phyloP scores from a whole-genome alignment of 1,139 yeast species.

The Hansenula lynferdii region DNA sequence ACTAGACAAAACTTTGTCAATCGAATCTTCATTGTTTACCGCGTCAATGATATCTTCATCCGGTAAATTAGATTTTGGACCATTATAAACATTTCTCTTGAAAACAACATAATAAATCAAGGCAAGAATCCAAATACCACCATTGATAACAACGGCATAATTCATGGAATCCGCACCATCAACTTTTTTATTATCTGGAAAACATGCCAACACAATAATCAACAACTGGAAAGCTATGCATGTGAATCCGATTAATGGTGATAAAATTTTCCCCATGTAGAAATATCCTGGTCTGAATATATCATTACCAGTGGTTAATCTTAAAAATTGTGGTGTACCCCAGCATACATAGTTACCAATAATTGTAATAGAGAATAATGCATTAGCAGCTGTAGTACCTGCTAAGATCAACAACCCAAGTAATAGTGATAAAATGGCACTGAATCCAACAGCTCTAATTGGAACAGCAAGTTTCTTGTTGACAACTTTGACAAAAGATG shows the following conservation, averaged over 20 bases:
- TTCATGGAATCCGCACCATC: conserved; percentile 35
- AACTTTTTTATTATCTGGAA: conserved; percentile 26
- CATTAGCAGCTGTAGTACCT: background rate
- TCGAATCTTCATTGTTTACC: too few relatives aligned
- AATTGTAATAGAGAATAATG: background rate
- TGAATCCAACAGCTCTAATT: background rate
- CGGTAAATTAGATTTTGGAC: background rate
- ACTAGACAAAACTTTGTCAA: too few relatives aligned
- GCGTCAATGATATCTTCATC: background rate
- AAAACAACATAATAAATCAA: conserved; percentile 37
- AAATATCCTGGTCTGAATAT: conserved; percentile 58
- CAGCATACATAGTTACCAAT: background rate
- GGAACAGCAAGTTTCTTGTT: background rate
- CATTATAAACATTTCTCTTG: conserved; percentile 28
- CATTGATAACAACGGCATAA: conserved; percentile 50
- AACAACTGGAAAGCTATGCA: conserved; percentile 30
- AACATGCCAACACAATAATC: conserved; percentile 38
- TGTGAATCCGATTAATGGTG: conserved; percentile 36
- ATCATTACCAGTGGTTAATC: conserved; percentile 28
- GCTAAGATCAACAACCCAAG: background rate
- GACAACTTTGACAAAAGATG: background rate
- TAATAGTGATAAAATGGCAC: background rate
- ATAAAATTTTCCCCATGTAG: conserved; percentile 45
- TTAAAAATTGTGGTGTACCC: background rate
- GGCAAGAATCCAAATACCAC: conserved; percentile 40